phyloP scores from a whole-genome alignment of 208 protist species.

The Acanthamoeba culbertsoni region DNA sequence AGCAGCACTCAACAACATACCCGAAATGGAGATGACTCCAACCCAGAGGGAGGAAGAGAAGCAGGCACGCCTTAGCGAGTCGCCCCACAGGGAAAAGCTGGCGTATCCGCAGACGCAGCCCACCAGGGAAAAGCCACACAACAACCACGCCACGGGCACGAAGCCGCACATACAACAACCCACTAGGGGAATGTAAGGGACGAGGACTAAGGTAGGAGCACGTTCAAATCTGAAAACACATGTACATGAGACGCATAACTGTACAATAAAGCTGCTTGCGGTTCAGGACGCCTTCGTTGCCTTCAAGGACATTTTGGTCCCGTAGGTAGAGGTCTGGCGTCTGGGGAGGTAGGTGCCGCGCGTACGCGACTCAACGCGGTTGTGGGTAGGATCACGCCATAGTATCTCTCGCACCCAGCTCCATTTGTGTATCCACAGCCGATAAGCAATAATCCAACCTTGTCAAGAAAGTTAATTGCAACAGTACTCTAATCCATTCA shows the following conservation, averaged over 20 bases:
- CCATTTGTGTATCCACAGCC: background rate
- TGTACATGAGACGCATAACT: too few relatives aligned
- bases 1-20: background rate
- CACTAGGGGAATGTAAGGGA: background rate
- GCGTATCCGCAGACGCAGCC: background rate
- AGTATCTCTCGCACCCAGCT: background rate
- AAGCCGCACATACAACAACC: background rate
- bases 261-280: too few relatives aligned
- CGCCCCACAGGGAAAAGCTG: background rate
- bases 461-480: too few relatives aligned
- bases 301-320: too few relatives aligned
- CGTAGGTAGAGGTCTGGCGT: background rate
- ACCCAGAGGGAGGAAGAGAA: background rate
- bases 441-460: background rate
- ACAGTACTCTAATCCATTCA: too few relatives aligned
- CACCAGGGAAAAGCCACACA: background rate
- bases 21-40: background rate
- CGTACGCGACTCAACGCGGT: background rate
- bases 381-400: background rate
- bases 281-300: too few relatives aligned
- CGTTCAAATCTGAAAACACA: too few relatives aligned
- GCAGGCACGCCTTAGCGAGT: background rate
- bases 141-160: background rate
- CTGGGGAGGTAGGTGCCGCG: background rate
- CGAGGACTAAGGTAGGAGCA: too few relatives aligned